Evolutionary conservation across 371 early-diverging fungal genomes (phyloP).

Genomic region (Funneliformis caledonium): DNA sequence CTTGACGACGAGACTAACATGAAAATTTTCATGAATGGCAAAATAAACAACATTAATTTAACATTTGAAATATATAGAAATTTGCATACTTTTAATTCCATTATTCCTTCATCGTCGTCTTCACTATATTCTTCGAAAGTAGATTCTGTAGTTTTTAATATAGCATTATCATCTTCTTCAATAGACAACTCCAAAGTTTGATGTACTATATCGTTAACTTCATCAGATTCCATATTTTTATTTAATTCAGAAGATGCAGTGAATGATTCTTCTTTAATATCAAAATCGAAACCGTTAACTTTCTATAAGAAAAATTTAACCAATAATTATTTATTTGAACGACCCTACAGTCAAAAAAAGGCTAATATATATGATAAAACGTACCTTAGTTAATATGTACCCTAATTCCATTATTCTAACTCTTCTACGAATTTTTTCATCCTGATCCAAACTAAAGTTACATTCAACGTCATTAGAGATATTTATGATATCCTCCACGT

Average conservation of each 20-base stretch:
- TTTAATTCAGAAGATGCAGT: neutral
- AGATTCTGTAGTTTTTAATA: neutral
- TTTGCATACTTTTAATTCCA: constrained; percentile 29
- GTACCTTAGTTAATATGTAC: constrained; percentile 27
- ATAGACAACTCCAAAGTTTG: neutral
- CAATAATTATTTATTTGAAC: neutral
- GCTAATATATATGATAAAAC: neutral
- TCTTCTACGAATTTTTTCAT: constrained; percentile 20
- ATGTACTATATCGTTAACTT: neutral
- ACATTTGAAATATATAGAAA: neutral
- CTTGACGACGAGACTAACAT: constrained; percentile 49
- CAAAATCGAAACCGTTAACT: constrained; percentile 27
- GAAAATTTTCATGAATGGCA: neutral
- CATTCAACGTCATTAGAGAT: neutral
- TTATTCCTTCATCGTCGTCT: constrained; percentile 18
- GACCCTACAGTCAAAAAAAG: neutral
- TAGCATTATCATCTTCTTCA: neutral
- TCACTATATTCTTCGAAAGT: neutral
- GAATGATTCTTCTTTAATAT: constrained; percentile 4
- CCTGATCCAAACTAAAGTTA: neutral
- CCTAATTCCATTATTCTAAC: constrained; percentile 34
- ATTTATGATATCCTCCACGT: constrained; percentile 3
- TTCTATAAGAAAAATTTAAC: neutral
- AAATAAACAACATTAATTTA: neutral
- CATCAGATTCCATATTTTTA: neutral